These are phyloP conservation scores for Carex kokanica DNA, from an alignment of 176 grass and related monocot species.

Conservation along the genomic window DNA sequence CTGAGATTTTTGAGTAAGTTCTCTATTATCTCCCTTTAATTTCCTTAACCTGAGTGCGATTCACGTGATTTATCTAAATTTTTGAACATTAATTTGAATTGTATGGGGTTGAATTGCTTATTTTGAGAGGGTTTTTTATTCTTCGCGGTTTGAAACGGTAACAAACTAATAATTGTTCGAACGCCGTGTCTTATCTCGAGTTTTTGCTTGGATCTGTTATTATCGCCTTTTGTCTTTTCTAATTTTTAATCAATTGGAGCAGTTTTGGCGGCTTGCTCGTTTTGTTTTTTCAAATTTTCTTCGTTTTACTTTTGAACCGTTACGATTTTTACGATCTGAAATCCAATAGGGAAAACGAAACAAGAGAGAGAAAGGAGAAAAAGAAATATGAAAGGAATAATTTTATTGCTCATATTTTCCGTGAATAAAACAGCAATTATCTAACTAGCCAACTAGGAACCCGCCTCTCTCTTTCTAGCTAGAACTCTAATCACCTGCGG, in stretches of 20 bases:
- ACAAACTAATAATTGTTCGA: background rate
- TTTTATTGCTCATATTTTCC: constrained; percentile 5
- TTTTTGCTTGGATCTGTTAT: constrained; percentile 14
- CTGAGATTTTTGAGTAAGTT: constrained; percentile 20
- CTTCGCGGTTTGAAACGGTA: background rate
- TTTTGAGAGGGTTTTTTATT: background rate
- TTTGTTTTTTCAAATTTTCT: background rate
- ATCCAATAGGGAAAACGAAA: background rate
- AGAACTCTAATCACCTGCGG: background rate
- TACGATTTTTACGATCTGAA: constrained; percentile 10
- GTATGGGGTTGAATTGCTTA: background rate
- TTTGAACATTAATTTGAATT: background rate
- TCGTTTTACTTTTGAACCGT: background rate
- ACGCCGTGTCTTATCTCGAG: background rate
- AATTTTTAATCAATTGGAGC: background rate
- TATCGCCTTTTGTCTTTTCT: constrained; percentile 18
- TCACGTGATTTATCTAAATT: background rate
- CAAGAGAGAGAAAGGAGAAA: background rate
- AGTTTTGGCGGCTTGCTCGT: background rate
- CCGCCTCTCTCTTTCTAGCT: background rate
- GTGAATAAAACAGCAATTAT: background rate
- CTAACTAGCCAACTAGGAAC: background rate
- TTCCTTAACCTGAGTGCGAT: background rate
- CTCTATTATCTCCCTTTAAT: constrained; percentile 2
- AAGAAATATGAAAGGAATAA: background rate